phyloP scores from a whole-genome alignment of 257 asterid genomes.

The Knoxia roxburghii region DNA sequence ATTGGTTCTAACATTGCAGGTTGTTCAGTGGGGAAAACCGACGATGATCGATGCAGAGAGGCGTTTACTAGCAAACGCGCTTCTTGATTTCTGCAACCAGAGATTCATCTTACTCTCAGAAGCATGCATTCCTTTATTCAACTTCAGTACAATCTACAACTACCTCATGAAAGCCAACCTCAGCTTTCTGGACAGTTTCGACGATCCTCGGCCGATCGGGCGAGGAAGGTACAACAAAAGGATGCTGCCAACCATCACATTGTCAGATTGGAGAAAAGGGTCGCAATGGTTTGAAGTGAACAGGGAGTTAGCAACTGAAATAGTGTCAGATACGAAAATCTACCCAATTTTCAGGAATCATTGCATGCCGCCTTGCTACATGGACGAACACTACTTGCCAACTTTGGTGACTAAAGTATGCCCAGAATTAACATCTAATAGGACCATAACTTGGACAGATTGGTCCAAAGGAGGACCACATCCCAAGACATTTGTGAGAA shows the following conservation, averaged over 20 bases:
- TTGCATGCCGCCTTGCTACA: slow-evolving; percentile 79
- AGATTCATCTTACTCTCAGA: slow-evolving; percentile 67
- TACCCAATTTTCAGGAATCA: slow-evolving; percentile 49
- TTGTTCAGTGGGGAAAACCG: slow-evolving; percentile 65
- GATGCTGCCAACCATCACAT: slow-evolving; percentile 47
- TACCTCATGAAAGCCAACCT: slow-evolving; percentile 47
- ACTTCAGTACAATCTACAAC: slow-evolving; percentile 52
- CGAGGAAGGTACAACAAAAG: slow-evolving; percentile 63
- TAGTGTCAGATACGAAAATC: slow-evolving; percentile 43
- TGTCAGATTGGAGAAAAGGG: slow-evolving; percentile 68
- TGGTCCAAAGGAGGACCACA: slow-evolving; percentile 75
- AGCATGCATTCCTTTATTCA: slow-evolving; percentile 73
- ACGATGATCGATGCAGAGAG: slow-evolving; percentile 75
- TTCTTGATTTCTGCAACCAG: slow-evolving; percentile 59
- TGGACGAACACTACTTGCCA: slow-evolving; percentile 86
- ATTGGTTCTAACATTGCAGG: slow-evolving; percentile 20
- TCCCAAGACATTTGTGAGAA: slow-evolving; percentile 35
- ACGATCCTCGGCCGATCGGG: slow-evolving; percentile 54
- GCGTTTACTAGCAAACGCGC: slow-evolving; percentile 67
- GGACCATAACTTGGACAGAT: slow-evolving; percentile 68
- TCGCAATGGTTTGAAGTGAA: slow-evolving; percentile 72
- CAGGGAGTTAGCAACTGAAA: slow-evolving; percentile 43
- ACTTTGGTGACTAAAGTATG: slow-evolving; percentile 54
- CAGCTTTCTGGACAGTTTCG: slow-evolving; percentile 53
- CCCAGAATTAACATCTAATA: slow-evolving; percentile 43